Conservation (phyloP, 805 yeast genomes). For the Wickerhamomyces chambardii region DNA sequence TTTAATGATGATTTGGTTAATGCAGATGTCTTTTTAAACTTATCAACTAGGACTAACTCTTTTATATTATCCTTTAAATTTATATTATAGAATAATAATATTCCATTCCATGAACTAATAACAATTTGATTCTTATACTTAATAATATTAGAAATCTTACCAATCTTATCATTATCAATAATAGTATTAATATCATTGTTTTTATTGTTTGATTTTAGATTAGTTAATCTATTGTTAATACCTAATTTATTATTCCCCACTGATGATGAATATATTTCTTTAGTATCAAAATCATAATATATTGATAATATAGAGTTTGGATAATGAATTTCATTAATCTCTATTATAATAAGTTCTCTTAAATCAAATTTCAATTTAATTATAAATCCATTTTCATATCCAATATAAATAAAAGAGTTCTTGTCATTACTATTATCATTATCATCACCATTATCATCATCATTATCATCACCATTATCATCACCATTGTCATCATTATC, state of each 20-base stretch:
- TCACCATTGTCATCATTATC: no score
- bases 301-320: constrained; percentile 52
- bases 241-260: constrained; percentile 24
- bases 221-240: no score
- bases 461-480: no score
- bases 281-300: constrained; percentile 23
- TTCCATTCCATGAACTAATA: constrained; percentile 46
- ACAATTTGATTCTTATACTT: constrained; percentile 16
- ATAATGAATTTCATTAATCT: constrained; percentile 21
- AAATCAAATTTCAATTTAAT: constrained; percentile 19
- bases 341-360: constrained; percentile 2
- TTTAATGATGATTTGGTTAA: constrained; percentile 18
- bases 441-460: no score
- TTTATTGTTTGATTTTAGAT: no score
- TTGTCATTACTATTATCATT: no score
- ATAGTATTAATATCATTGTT: no score
- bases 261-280: no score
- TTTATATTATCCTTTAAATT: constrained; percentile 6
- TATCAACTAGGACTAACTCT: no score
- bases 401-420: constrained; percentile 41
- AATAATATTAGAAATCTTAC: constrained; percentile 19
- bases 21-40: constrained; percentile 15
- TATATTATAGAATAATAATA: constrained; percentile 22
- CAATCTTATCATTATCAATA: constrained; percentile 1
- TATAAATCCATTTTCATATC: constrained; percentile 71